These are phyloP conservation scores for Colletotrichum kahawae DNA, from an alignment of 2,329 filamentous ascomycete species.

Conservation along the genomic window DNA sequence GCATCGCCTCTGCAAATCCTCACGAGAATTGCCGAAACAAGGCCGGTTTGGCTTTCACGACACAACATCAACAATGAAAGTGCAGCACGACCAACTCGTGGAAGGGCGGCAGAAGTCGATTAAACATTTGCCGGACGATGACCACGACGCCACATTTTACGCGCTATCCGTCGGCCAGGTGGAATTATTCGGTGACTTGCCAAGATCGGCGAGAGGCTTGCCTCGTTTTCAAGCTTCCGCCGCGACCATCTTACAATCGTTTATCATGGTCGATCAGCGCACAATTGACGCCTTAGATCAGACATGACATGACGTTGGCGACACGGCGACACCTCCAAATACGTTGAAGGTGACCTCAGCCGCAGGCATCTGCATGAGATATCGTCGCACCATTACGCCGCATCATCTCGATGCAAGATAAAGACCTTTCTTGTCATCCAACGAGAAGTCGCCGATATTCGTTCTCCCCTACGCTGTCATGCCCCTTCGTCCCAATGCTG, in stretches of 20 bases:
- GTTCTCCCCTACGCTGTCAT: background rate
- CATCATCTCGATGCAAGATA: background rate
- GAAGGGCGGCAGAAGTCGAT: background rate
- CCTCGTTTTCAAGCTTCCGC: background rate
- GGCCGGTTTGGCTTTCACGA: background rate
- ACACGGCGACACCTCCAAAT: background rate
- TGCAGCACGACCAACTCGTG: background rate
- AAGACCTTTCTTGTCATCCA: background rate
- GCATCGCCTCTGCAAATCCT: background rate
- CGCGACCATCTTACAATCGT: background rate
- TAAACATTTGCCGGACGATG: background rate
- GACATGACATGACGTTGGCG: background rate
- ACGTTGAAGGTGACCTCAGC: background rate
- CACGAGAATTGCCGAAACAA: background rate
- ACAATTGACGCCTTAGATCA: background rate
- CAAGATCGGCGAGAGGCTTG: conserved; percentile 3
- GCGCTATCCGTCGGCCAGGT: background rate
- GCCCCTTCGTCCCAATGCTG: background rate
- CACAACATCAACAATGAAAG: background rate
- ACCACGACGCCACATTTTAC: conserved; percentile 2
- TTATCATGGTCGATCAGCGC: background rate
- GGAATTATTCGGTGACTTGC: background rate
- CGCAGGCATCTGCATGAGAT: background rate
- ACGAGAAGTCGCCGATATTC: background rate
- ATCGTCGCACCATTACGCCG: background rate